These are phyloP conservation scores for Pezicula carpinea DNA, from an alignment of 2,329 filamentous ascomycete genomes.

Conservation along the genomic window DNA sequence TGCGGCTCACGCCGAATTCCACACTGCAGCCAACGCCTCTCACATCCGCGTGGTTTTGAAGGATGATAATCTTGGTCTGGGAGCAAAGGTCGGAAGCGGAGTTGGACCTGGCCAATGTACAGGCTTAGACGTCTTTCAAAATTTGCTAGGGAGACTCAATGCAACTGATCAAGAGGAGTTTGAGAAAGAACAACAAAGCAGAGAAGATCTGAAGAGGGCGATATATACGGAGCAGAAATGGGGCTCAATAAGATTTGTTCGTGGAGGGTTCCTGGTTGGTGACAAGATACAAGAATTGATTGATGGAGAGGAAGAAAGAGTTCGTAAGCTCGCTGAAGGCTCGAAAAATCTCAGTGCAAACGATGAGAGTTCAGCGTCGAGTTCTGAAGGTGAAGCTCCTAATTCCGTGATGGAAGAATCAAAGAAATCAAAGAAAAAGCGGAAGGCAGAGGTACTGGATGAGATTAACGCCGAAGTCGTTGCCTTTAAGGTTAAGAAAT, in stretches of 20 bases:
- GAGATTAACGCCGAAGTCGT: conserved; percentile 17
- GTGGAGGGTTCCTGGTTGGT: conserved; percentile 67
- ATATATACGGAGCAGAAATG: conserved; percentile 71
- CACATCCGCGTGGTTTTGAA: conserved; percentile 83
- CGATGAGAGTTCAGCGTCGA: conserved; percentile 1
- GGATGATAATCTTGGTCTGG: conserved; percentile 86
- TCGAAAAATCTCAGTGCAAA: neutral
- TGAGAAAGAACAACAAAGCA: conserved; percentile 62
- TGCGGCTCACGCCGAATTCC: conserved; percentile 68
- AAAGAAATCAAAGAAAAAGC: conserved; percentile 33
- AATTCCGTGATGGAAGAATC: conserved; percentile 12
- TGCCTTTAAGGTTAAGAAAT: conserved; percentile 25
- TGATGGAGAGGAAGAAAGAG: conserved; percentile 30
- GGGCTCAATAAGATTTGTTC: conserved; percentile 80
- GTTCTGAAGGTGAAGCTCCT: neutral
- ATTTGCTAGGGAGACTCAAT: conserved; percentile 82
- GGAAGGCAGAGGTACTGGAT: conserved; percentile 41
- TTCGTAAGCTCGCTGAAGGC: conserved; percentile 24
- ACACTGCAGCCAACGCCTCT: conserved; percentile 75
- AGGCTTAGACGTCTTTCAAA: conserved; percentile 81
- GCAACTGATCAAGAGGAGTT: conserved; percentile 75
- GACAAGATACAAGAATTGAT: conserved; percentile 48
- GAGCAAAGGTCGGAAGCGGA: conserved; percentile 70
- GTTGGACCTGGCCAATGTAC: conserved; percentile 66
- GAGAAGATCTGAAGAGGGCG: conserved; percentile 66